Conservation (phyloP, 169 alveolate genomes). For the Plasmodium cynomolgi region DNA sequence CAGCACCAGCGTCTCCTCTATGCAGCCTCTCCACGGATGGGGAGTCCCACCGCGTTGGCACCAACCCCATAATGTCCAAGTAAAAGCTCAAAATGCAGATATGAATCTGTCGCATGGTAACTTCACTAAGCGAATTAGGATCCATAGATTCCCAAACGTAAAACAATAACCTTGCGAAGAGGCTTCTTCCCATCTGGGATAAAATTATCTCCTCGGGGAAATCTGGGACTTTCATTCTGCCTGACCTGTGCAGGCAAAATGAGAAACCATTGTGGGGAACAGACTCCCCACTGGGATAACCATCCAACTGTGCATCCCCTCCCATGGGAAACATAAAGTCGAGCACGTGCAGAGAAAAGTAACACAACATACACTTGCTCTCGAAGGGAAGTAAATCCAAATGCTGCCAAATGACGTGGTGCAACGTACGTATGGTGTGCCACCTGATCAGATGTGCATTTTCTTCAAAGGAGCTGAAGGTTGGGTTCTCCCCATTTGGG, state of each 20-base stretch:
- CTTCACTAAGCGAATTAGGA: constrained; percentile 11
- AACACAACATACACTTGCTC: constrained; percentile 26
- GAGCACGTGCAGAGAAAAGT: constrained; percentile 22
- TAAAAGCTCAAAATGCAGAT: constrained; percentile 14
- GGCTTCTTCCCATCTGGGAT: background rate
- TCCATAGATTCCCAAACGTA: constrained; percentile 10
- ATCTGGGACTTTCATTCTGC: background rate
- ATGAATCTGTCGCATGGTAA: constrained; percentile 15
- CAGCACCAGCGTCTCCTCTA: background rate
- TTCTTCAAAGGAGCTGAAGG: constrained; percentile 11
- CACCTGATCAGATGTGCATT: background rate
- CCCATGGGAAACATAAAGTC: constrained; percentile 1
- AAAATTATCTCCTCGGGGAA: background rate
- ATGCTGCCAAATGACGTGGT: constrained; percentile 24
- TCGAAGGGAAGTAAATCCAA: constrained; percentile 17
- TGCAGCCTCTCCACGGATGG: no score
- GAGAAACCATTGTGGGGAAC: background rate
- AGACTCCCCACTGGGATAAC: background rate
- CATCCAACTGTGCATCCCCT: background rate
- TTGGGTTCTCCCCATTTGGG: background rate
- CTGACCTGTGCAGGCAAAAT: background rate
- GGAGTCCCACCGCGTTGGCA: background rate
- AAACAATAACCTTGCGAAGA: constrained; percentile 2
- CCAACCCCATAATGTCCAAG: constrained; percentile 9
- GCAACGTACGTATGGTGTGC: constrained; percentile 3